Conservation (phyloP, 1,284 basidiomycete species). For the Ceratobasidium sp. region DNA sequence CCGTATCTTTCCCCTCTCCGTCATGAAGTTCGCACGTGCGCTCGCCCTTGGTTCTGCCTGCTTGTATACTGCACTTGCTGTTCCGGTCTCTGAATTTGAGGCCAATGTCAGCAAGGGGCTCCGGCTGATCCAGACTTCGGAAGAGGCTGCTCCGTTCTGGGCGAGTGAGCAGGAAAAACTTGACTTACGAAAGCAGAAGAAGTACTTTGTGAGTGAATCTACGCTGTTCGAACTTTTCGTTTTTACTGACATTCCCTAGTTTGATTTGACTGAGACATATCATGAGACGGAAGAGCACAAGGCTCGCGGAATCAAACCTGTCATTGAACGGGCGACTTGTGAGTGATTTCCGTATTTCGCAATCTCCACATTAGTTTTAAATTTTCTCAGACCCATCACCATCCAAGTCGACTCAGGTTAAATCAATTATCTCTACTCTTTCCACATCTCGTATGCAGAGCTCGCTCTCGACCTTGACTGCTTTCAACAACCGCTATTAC, state of each 20-base stretch:
- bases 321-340: conserved; percentile 48
- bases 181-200: conserved; percentile 38
- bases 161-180: conserved; percentile 38
- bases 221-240: background rate
- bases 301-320: conserved; percentile 39
- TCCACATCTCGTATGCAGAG: conserved; percentile 52
- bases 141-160: conserved; percentile 38
- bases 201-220: conserved; percentile 20
- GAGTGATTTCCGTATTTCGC: conserved; percentile 55
- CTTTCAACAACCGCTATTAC: conserved; percentile 70
- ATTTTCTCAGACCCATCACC: conserved; percentile 39
- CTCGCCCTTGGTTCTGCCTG: conserved; percentile 42
- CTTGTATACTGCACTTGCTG: conserved; percentile 30
- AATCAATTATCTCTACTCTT: conserved; percentile 53
- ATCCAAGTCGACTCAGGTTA: conserved; percentile 54
- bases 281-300: conserved; percentile 35
- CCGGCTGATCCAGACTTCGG: conserved; percentile 38
- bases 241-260: conserved; percentile 16
- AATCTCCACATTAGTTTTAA: conserved; percentile 53
- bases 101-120: conserved; percentile 40
- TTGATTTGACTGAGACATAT: conserved; percentile 46
- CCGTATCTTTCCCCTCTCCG: background rate
- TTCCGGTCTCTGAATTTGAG: conserved; percentile 39
- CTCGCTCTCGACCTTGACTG: conserved; percentile 56
- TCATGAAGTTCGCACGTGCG: conserved; percentile 41